These are phyloP conservation scores for Colletotrichum orbiculare DNA, from an alignment of 2,329 filamentous ascomycete genomes.

Conservation along the genomic window DNA sequence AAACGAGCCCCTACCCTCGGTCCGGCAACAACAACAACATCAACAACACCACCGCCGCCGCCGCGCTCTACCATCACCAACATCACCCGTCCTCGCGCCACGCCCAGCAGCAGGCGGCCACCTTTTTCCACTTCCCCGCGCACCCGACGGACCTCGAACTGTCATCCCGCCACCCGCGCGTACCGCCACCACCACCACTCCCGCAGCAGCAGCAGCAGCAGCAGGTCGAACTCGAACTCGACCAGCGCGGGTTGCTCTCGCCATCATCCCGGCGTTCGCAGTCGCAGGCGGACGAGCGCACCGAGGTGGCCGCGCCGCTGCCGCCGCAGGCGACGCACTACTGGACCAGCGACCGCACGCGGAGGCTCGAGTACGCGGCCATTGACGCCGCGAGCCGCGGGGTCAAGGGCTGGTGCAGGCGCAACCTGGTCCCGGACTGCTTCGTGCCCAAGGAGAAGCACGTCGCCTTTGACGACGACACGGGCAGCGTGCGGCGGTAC, in stretches of 20 bases:
- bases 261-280: slow-evolving; percentile 34
- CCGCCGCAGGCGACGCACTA: slow-evolving; percentile 72
- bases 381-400: slow-evolving; percentile 72
- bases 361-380: slow-evolving; percentile 73
- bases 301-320: slow-evolving; percentile 43
- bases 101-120: slow-evolving; percentile 43
- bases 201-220: no score
- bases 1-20: slow-evolving; percentile 46
- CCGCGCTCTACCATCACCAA: neutral
- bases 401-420: slow-evolving; percentile 69
- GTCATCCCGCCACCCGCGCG: slow-evolving; percentile 9
- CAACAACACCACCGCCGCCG: neutral
- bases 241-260: slow-evolving; percentile 12
- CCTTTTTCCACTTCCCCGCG: slow-evolving; percentile 63
- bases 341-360: slow-evolving; percentile 73
- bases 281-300: slow-evolving; percentile 36
- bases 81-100: slow-evolving; percentile 28
- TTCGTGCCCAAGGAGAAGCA: slow-evolving; percentile 63
- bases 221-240: slow-evolving; percentile 39
- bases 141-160: slow-evolving; percentile 49
- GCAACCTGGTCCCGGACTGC: slow-evolving; percentile 69
- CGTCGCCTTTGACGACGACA: slow-evolving; percentile 70
- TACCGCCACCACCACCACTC: no score
- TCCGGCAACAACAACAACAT: slow-evolving; percentile 19
- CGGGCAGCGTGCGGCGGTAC: slow-evolving; percentile 72